Base-by-base conservation (phyloP, 495 filamentous ascomycete species). In the Neurospora sp. region DNA sequence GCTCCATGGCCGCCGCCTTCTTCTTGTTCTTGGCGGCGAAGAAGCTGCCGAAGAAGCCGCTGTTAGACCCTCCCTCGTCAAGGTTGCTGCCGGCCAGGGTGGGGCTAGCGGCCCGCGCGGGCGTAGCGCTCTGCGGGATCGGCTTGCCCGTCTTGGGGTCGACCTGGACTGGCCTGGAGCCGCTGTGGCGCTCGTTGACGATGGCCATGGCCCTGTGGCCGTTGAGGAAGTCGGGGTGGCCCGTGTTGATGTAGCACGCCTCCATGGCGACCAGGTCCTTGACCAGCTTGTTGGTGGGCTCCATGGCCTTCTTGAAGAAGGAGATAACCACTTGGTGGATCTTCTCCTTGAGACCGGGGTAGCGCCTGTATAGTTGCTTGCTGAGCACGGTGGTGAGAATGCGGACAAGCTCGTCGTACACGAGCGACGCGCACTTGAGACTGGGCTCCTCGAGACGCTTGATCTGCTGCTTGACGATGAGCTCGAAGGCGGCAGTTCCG, bases 11-110 rank as follows among this genome's bases (percentile, higher is more conserved):
- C 31, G 96, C 96, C 88, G 97, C 94, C 91, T 97, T 98, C 91
- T 98, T 99, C 89, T 98, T 99, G 82, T 98, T 98, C 88, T 97
- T 98, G 72, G 91, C 92, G 7, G 95, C 94, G 83, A 97, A 98
- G 88, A 98, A 98, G 81, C 92, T 95, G 74, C 95, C 95, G 81
- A 98, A 98, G 87, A 98, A 99, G 72, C 94, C 93, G 70, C 87
- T 83, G 77, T 90, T 88, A 49, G 83, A 83, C 71, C 84, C 83
- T 54, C 90, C 88, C 14, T 83, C 86, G 4, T 86, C 83, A 7
- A 87, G 75, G 74, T 80, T 82, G 73, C 78, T 76, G n/a, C 85
- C 84, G 10, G 72, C 73, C 66, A 91, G 79, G 9, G 88, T 90
- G 10, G 90, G 90, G 77, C 92, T 95, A 71, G 88, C 88, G 42